phyloP scores from a whole-genome alignment of 2,329 filamentous ascomycete species.

The Neonectria punicea region DNA sequence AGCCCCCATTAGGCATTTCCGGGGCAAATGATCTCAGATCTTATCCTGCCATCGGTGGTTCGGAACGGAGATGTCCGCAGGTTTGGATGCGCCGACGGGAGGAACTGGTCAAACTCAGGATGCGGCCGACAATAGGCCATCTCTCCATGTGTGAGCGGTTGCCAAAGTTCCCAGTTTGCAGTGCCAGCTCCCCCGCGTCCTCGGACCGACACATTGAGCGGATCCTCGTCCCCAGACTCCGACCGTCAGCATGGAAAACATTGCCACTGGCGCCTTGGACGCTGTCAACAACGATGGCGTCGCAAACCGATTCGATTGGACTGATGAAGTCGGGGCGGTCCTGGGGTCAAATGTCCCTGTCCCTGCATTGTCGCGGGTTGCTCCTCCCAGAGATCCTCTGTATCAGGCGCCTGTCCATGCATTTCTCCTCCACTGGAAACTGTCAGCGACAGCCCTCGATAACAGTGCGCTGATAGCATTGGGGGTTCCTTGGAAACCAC shows the following conservation, averaged over 20 bases:
- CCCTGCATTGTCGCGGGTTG: conserved; percentile 25
- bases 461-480: conserved; percentile 30
- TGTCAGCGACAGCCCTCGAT: conserved; percentile 23
- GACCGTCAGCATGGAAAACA: conserved; percentile 10
- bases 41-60: conserved; percentile 45
- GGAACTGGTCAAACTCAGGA: conserved; percentile 21
- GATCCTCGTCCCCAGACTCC: conserved; percentile 14
- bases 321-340: conserved; percentile 19
- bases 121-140: conserved; percentile 32
- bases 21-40: conserved; percentile 49
- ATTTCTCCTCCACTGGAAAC: conserved; percentile 19
- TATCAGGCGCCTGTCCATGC: conserved; percentile 23
- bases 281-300: conserved; percentile 21
- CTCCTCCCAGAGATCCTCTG: conserved; percentile 24
- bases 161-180: background rate
- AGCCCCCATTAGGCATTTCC: conserved; percentile 45
- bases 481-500: conserved; percentile 29
- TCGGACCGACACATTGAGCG: conserved; percentile 11
- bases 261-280: conserved; percentile 23
- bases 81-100: conserved; percentile 15
- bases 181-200: background rate
- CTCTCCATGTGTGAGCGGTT: conserved; percentile 6
- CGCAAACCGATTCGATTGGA: background rate
- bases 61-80: conserved; percentile 46
- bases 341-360: conserved; percentile 23